Evolutionary conservation across 1,139 yeast genomes (phyloP), one percentile per base, ranked within the genome.

Genomic region (Blastobotrys proliferans): DNA sequence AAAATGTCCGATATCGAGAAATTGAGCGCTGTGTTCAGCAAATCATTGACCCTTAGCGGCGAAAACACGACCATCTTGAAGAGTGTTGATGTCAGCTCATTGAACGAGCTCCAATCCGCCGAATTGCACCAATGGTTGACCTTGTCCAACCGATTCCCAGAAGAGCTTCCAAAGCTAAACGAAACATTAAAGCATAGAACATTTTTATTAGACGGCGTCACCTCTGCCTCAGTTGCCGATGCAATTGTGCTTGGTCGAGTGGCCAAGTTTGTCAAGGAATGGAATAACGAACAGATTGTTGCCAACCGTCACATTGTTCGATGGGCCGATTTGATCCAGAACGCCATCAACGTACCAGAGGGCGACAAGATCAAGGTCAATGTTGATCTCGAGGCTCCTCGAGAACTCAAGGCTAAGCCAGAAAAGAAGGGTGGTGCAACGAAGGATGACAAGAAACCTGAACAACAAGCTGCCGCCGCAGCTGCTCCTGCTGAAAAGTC

Each of bases 261-360:
- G 25, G 69, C 77, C 54, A 83, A 88, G 40, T 52, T 76, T 46
- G 78, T 84, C 27, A 67, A 71, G 47, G 66, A 71, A 48, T 77
- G 87, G 77, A 65, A 77, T 33, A 67, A 70, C 27, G 81, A 79
- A 34, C 78, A 80, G 47, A 54, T 75, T 48, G 75, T 77, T 41
- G 63, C 66, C 40, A 66, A 67, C 62, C 84, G 97, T 74, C 97
- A 90, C 66, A 72, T 88, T 50, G 69, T 87, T 51, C 83, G 97
- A 74, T 92, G 97, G 97, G 77, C 77, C 19, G 96, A 88, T 58
- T 76, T 85, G 57, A 69, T 92, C 50, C 97, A 92, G 70, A 77
- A 81, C 61, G 65, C 73, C 48, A 49, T 65, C 34, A 69, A 67
- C 11, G 73, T 83, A 36, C 77, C 83, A 43, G 76, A 70, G 43